Base-by-base conservation (phyloP, 129 eudicot genomes). In the Ambrosia trifida region DNA sequence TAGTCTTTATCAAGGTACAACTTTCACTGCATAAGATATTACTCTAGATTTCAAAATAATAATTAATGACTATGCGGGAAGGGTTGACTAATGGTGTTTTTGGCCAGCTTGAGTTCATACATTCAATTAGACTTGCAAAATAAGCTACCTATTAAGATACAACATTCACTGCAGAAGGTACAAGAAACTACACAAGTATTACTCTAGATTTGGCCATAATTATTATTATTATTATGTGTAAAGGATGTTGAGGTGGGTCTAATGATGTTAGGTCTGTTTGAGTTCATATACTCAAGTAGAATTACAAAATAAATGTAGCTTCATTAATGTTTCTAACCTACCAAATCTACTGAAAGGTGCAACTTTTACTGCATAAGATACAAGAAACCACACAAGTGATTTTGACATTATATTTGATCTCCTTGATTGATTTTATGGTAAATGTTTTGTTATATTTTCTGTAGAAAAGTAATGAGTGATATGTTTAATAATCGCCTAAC, bases 11-110 rank as follows among this genome's bases (percentile, higher is more conserved):
- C 45, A 68, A 68, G n/a, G 62, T 50, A 68, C 62, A 30, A 32
- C 45, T 57, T 71, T 56, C 62, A 16, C 7, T 71, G 57, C 76
- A 71, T 43, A 13, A 70, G n/a, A 38, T 57, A 71, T 36, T 63
- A 32, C 31, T 28, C 58, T 44, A 66, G 54, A 43, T 66, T 61
- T 61, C 24, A 61, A 3, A 31, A 16, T 17, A 6, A 52, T 52
- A 11, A 31, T 4, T 17, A 6, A 52, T 52, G 10, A 19, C 3
- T 16, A 17, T 52, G 59, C 4, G 59, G 28, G 8, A 52, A 52
- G 2, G 9, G 28, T 52, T 52, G 11, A 36, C 43, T 47, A 47
- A 47, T 11, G 16, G 52, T 38, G 43, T 38, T 38, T 38, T 38
- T 4, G 43, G 43, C 10, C 43, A 38, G 43, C 5, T 38, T 38